These are phyloP conservation scores for Odontarrhena argentea DNA, from an alignment of 345 rosid genomes.

Conservation along the genomic window DNA sequence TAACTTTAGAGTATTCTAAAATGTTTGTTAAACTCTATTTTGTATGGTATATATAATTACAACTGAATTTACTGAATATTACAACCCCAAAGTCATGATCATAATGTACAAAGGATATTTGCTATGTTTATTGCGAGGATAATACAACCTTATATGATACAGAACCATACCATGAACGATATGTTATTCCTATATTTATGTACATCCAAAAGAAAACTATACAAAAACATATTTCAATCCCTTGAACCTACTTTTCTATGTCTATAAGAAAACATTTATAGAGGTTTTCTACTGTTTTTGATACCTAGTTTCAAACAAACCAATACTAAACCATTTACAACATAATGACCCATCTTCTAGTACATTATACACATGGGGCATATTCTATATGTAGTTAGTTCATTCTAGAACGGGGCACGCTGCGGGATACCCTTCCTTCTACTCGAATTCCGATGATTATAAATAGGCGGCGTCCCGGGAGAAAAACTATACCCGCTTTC, in stretches of 20 bases:
- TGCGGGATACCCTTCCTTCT: conserved; percentile 84
- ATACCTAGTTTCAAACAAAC: conserved; percentile 3
- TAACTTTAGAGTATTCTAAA: too few species aligned
- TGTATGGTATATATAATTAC: too few species aligned
- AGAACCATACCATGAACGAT: conserved; percentile 6
- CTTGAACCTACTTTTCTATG: neutral
- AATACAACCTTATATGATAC: conserved; percentile 5
- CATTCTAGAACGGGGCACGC: conserved; percentile 67
- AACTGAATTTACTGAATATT: too few species aligned
- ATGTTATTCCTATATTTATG: neutral
- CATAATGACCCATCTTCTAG: neutral
- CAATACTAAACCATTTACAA: conserved; percentile 25
- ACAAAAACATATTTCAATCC: conserved; percentile 1
- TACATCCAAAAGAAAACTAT: conserved; percentile 5
- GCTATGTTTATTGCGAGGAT: neutral
- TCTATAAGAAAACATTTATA: neutral
- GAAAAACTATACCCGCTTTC: conserved; percentile 55
- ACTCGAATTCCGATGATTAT: conserved; percentile 67
- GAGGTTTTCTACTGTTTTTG: neutral
- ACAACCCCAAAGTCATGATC: too few species aligned
- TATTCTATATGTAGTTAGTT: conserved; percentile 19
- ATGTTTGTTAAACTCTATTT: too few species aligned
- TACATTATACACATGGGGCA: neutral
- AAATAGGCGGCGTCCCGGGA: conserved; percentile 63
- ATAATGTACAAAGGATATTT: too few species aligned